A percentile compares a stretch with the other conserved stretches of the same genome.
Evolutionary conservation across 2,329 filamentous ascomycete species (phyloP).

Genomic region (Penicillium hordei): DNA sequence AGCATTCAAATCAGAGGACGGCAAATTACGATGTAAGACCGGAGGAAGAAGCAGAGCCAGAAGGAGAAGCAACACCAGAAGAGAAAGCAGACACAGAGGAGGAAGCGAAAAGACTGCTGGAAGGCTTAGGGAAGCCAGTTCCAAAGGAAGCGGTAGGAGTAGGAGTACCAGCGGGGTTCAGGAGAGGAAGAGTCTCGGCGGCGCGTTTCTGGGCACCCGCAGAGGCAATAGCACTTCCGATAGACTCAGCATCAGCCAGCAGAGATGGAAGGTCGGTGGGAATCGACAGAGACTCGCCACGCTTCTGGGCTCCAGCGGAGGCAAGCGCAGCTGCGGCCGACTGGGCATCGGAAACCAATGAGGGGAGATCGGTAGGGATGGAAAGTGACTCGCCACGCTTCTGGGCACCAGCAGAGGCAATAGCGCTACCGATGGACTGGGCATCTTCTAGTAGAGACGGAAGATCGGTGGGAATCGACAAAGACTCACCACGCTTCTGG

Average conservation of each 20-base stretch:
- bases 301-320: constrained; percentile 8
- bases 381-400: constrained; percentile 10
- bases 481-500: constrained; percentile 9
- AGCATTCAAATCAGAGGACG: neutral
- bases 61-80: neutral
- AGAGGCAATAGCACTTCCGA: constrained; percentile 6
- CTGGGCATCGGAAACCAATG: constrained; percentile 1
- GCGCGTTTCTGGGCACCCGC: constrained; percentile 13
- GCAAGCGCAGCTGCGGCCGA: neutral
- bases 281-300: constrained; percentile 2
- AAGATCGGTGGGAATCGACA: constrained; percentile 9
- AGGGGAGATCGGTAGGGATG: constrained; percentile 12
- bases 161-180: constrained; percentile 12
- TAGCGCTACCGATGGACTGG: constrained; percentile 7
- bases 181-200: neutral
- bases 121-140: constrained; percentile 1
- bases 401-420: constrained; percentile 5
- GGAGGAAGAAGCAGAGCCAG: neutral
- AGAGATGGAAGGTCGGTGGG: constrained; percentile 13
- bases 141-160: constrained; percentile 6
- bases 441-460: constrained; percentile 12
- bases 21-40: neutral
- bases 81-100: neutral
- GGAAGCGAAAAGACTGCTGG: neutral
- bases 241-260: constrained; percentile 9